Evolutionary conservation across 176 grass and related monocot genomes (phyloP).

Genomic region (Eleusine coracana): DNA sequence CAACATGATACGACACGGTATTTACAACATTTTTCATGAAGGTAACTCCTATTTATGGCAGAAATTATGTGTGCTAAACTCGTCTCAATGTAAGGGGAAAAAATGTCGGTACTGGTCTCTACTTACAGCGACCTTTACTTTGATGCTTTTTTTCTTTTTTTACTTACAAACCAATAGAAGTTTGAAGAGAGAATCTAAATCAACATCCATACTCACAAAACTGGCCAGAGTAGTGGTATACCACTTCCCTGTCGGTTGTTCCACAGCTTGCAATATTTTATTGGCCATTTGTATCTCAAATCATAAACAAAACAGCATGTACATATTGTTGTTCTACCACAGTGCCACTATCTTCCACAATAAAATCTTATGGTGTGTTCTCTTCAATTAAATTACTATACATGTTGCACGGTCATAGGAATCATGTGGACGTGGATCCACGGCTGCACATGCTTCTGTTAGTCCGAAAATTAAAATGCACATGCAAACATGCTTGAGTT

Average conservation of each 20-base stretch:
- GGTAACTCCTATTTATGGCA: background rate
- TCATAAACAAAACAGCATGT: constrained; percentile 10
- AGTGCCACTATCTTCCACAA: background rate
- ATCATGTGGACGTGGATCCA: constrained; percentile 17
- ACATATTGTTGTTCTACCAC: constrained; percentile 1
- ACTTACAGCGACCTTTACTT: too few relatives aligned
- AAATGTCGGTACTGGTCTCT: background rate
- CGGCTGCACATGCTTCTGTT: background rate
- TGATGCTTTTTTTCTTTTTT: background rate
- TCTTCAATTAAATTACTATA: background rate
- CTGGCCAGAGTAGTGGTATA: constrained; percentile 12
- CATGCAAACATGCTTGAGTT: constrained; percentile 9
- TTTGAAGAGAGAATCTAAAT: background rate
- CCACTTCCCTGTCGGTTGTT: background rate
- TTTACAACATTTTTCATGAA: background rate
- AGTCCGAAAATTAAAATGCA: background rate
- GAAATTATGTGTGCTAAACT: background rate
- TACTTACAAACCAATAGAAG: background rate
- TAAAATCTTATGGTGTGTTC: background rate
- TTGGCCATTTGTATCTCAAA: background rate
- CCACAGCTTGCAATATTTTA: background rate
- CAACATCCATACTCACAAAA: background rate
- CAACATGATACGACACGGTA: background rate
- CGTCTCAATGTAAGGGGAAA: background rate
- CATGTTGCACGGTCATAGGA: constrained; percentile 17